Conservation (phyloP, 2,329 filamentous ascomycete genomes). For the Remersonia thermophila region DNA sequence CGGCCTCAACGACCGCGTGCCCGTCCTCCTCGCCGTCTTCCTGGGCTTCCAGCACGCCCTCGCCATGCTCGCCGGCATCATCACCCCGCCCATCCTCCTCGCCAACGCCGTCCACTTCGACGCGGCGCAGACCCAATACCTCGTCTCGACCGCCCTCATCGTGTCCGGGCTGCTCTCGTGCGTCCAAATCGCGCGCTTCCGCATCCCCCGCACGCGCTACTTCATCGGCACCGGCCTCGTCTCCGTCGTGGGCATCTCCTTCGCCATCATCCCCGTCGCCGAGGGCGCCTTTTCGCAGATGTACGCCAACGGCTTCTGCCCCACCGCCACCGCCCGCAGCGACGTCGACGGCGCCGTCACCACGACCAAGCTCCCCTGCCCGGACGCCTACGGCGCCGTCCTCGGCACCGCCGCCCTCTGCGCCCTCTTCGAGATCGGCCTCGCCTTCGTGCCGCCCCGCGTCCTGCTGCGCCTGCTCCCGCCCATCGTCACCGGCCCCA, state of each 20-base stretch:
- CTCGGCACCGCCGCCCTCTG: slow-evolving; percentile 57
- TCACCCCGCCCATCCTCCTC: slow-evolving; percentile 68
- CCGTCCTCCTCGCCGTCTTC: slow-evolving; percentile 58
- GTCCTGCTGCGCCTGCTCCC: slow-evolving; percentile 63
- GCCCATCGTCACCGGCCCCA: slow-evolving; percentile 42
- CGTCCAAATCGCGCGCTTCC: slow-evolving; percentile 67
- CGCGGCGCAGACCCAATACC: slow-evolving; percentile 53
- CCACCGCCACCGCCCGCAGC: slow-evolving; percentile 28
- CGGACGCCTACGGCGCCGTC: slow-evolving; percentile 62
- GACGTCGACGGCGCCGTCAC: slow-evolving; percentile 30
- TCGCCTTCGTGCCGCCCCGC: slow-evolving; percentile 62
- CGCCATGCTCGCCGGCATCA: slow-evolving; percentile 63
- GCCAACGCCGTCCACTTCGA: slow-evolving; percentile 52
- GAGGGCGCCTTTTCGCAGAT: slow-evolving; percentile 62
- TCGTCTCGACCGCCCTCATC: slow-evolving; percentile 67
- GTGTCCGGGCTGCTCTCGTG: slow-evolving; percentile 64
- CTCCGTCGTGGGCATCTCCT: slow-evolving; percentile 68
- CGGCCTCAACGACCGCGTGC: slow-evolving; percentile 68
- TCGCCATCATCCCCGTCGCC: slow-evolving; percentile 63
- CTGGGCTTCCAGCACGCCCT: slow-evolving; percentile 71
- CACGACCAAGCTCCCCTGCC: slow-evolving; percentile 57
- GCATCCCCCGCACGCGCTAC: slow-evolving; percentile 56
- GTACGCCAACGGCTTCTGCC: slow-evolving; percentile 61
- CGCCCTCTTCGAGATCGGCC: slow-evolving; percentile 55
- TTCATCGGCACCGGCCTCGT: slow-evolving; percentile 69